phyloP scores from a whole-genome alignment of 352 stramenopile species.

The Phytophthora niederhauseri region DNA sequence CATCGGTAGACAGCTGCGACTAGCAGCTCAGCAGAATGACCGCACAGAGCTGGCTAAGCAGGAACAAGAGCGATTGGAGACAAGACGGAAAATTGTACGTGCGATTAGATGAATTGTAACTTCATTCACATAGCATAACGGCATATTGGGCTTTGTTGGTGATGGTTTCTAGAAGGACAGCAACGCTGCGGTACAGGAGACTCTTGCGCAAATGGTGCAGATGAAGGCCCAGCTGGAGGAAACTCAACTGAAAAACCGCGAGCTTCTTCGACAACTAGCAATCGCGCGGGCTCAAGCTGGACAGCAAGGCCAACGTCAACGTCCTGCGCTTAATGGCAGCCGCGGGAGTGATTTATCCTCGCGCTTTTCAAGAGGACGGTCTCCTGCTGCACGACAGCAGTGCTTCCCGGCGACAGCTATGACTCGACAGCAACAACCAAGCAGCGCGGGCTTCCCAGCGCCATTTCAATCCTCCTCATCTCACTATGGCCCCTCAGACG shows the following conservation, averaged over 20 bases:
- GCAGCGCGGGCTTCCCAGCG: constrained; percentile 14
- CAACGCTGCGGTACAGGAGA: constrained; percentile 56
- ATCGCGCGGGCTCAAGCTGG: constrained; percentile 56
- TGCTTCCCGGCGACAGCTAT: background rate
- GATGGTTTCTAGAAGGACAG: constrained; percentile 49
- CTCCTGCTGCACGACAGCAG: constrained; percentile 17
- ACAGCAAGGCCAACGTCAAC: constrained; percentile 20
- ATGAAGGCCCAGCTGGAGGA: constrained; percentile 70
- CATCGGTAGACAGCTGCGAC: constrained; percentile 34
- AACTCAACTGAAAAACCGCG: constrained; percentile 75
- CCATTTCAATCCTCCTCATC: constrained; percentile 32
- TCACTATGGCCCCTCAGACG: constrained; percentile 40
- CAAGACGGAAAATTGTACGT: constrained; percentile 46
- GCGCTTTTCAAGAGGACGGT: constrained; percentile 16
- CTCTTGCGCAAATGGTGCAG: constrained; percentile 57
- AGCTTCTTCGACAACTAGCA: constrained; percentile 74
- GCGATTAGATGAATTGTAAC: background rate
- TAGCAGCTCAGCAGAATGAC: constrained; percentile 25
- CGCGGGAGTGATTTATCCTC: constrained; percentile 17
- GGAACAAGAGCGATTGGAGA: constrained; percentile 48
- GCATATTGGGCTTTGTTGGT: constrained; percentile 1
- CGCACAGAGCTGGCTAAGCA: constrained; percentile 20
- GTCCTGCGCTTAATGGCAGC: constrained; percentile 13
- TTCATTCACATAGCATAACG: background rate
- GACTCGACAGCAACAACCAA: constrained; percentile 18